Evolutionary conservation across 2,329 filamentous ascomycete genomes (phyloP).

Genomic region (Penicillium digitatum): DNA sequence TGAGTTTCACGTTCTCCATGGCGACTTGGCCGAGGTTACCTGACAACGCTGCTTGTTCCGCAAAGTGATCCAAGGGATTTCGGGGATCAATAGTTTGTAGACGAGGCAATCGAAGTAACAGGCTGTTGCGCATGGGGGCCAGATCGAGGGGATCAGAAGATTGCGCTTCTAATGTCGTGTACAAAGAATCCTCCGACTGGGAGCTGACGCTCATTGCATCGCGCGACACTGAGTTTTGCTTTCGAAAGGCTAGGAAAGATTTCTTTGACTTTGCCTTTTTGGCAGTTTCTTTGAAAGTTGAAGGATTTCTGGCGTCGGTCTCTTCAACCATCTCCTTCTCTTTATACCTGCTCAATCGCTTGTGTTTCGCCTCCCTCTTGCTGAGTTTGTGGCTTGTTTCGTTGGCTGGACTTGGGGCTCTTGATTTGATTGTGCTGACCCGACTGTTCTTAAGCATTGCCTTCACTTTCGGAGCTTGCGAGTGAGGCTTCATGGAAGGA

Average conservation of each 20-base stretch:
- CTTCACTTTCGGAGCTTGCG: not conserved
- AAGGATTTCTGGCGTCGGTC: not conserved
- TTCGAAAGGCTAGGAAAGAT: constrained; percentile 2
- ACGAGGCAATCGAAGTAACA: constrained; percentile 21
- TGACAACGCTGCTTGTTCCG: not conserved
- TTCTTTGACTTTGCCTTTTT: constrained; percentile 4
- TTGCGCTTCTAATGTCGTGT: not conserved
- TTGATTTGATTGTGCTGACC: not conserved
- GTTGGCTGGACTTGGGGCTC: not conserved
- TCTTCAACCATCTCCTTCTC: not conserved
- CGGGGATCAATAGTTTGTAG: constrained; percentile 17
- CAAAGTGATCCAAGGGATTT: constrained; percentile 7
- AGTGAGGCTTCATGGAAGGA: constrained; percentile 21
- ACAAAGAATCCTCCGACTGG: constrained; percentile 2
- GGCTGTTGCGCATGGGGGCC: constrained; percentile 11
- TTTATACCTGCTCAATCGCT: not conserved
- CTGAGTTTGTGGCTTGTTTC: constrained; percentile 1
- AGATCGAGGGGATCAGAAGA: not conserved
- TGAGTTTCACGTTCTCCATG: not conserved
- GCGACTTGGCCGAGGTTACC: constrained; percentile 1
- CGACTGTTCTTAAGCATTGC: not conserved
- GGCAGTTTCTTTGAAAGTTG: not conserved
- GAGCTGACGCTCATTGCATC: not conserved
- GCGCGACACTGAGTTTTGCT: not conserved
- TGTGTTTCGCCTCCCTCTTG: constrained; percentile 1